Base-by-base conservation (phyloP, 345 rosid genomes). In the Eutrema japonicum region DNA sequence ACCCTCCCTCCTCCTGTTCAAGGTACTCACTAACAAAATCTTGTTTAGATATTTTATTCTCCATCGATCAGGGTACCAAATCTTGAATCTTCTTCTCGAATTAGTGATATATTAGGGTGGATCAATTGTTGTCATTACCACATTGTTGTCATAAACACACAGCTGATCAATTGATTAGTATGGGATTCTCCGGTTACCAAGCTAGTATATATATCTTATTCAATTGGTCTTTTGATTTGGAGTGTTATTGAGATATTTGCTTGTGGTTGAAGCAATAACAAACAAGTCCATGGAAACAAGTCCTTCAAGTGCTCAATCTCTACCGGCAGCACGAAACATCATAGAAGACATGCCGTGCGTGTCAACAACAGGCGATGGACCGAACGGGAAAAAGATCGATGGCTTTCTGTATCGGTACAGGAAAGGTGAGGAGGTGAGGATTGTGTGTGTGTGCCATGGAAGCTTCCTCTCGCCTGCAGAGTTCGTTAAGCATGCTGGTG, bases 381-480 rank as follows among this genome's bases (percentile, higher is more conserved):
- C 93, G 0, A 79, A 84, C 4, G 92, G 96, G 59, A 88, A 77
- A 73, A 82, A 89, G 79, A 82, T 91, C 18, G 89, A 93, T 43
- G 98, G 98, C 9, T 91, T 91, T 64, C 88, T 93, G 37, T 91
- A 82, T 79, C 83, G 85, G 64, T 91, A 88, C 54, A 73, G 84
- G 18, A 93, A 82, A 77, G 97, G 97, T 1, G 91, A 86, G 59
- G 94, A 85, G 35, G 92, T 91, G 71, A 83, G 84, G 76, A 93
- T 93, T 47, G 87, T 93, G 42, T 93, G 98, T 30, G 87, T 91
- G 16, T 93, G 98, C 79, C 97, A 91, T 70, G 96, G 98, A 40
- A 89, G 81, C 76, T 91, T 91, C 73, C 83, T 86, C 30, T 81
- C 98, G 7, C 94, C 97, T 0, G 91, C 94, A 0, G 97, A 91